phyloP scores from a whole-genome alignment of 208 protist genomes.

The Leishmania turanica region DNA sequence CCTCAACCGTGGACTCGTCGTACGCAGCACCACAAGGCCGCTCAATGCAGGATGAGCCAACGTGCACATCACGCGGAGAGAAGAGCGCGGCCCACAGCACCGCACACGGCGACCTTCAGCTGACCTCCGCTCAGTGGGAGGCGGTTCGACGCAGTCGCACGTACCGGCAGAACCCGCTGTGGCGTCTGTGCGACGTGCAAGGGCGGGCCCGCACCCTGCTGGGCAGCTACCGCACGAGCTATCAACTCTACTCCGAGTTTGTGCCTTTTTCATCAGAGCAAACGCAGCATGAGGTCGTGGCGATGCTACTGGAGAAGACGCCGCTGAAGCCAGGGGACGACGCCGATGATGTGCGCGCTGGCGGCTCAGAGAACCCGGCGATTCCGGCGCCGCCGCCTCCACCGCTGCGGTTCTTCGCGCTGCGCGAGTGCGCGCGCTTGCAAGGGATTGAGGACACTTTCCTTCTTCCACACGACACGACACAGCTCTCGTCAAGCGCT shows the following conservation, averaged over 20 bases:
- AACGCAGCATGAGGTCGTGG: conserved; percentile 9
- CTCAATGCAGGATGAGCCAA: background rate
- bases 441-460: conserved; percentile 74
- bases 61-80: background rate
- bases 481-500: background rate
- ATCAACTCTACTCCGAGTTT: conserved; percentile 80
- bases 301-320: background rate
- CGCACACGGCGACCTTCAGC: conserved; percentile 18
- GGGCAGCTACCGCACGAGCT: conserved; percentile 68
- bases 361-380: background rate
- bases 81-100: background rate
- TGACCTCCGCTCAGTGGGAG: conserved; percentile 56
- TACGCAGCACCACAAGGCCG: background rate
- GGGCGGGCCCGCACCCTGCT: conserved; percentile 65
- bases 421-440: conserved; percentile 78
- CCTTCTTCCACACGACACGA: conserved; percentile 31
- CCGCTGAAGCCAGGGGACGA: background rate
- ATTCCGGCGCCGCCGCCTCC: background rate
- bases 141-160: conserved; percentile 51
- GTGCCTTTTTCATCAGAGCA: conserved; percentile 36
- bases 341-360: background rate
- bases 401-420: conserved; percentile 63
- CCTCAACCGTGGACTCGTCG: background rate
- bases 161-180: conserved; percentile 49
- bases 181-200: conserved; percentile 49